These are phyloP conservation scores for Cryptosporidium meleagridis DNA, from an alignment of 169 alveolate genomes.

Conservation along the genomic window DNA sequence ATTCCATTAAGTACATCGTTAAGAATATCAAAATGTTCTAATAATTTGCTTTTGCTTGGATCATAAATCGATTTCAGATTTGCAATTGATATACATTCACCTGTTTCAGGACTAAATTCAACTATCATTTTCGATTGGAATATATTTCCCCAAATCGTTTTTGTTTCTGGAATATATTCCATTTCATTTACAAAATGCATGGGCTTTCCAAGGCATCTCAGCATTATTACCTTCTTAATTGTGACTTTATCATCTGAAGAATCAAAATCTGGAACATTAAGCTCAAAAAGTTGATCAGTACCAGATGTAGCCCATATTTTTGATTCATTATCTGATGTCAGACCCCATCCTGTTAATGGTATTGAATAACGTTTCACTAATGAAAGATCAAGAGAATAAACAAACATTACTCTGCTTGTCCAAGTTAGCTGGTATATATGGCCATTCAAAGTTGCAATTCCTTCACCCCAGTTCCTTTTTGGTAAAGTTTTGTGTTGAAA, in stretches of 20 bases:
- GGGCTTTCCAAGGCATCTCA: slow-evolving; percentile 51
- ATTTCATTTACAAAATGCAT: slow-evolving; percentile 40
- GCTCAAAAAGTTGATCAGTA: slow-evolving; percentile 29
- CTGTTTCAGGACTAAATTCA: slow-evolving; percentile 59
- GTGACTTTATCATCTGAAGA: background rate
- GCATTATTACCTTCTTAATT: slow-evolving; percentile 11
- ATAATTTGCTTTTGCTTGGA: slow-evolving; percentile 40
- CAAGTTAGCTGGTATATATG: slow-evolving; percentile 46
- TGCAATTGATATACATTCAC: slow-evolving; percentile 44
- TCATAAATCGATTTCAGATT: slow-evolving; percentile 21
- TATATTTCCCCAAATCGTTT: slow-evolving; percentile 73
- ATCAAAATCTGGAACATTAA: slow-evolving; percentile 53
- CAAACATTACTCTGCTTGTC: slow-evolving; percentile 25
- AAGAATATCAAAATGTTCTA: slow-evolving; percentile 23
- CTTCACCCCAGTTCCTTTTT: slow-evolving; percentile 49
- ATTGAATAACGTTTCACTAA: slow-evolving; percentile 10
- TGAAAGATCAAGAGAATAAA: slow-evolving; percentile 21
- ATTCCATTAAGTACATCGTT: slow-evolving; percentile 71
- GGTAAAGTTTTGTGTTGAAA: background rate
- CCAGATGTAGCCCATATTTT: slow-evolving; percentile 70
- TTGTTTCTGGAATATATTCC: slow-evolving; percentile 59
- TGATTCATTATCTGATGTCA: slow-evolving; percentile 30
- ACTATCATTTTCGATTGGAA: slow-evolving; percentile 35
- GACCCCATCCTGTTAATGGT: slow-evolving; percentile 64
- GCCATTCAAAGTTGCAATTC: slow-evolving; percentile 2